A percentile compares a stretch with the other conserved stretches of the same genome.
Evolutionary conservation across 2,329 filamentous ascomycete genomes (phyloP).

Genomic region (Penicillium hordei): DNA sequence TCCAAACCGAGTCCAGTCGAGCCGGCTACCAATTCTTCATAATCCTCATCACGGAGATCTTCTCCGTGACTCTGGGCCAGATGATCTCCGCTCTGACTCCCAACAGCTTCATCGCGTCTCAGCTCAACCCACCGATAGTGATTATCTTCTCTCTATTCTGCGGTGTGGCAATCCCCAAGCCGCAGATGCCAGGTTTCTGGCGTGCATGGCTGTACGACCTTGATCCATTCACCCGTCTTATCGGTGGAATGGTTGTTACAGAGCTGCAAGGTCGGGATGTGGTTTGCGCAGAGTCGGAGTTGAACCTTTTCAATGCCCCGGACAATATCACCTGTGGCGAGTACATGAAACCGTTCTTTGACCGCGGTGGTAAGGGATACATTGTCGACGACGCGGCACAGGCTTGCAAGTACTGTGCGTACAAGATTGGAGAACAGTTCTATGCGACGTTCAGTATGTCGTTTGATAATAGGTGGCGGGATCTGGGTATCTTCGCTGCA

Average conservation of each 20-base stretch:
- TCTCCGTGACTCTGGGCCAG: conserved; percentile 78
- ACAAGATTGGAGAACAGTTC: conserved; percentile 76
- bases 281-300: conserved; percentile 59
- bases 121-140: conserved; percentile 79
- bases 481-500: conserved; percentile 73
- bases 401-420: conserved; percentile 79
- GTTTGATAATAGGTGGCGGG: conserved; percentile 73
- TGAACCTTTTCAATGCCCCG: conserved; percentile 68
- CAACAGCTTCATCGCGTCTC: conserved; percentile 72
- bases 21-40: conserved; percentile 88
- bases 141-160: conserved; percentile 85
- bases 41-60: conserved; percentile 77
- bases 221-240: conserved; percentile 78
- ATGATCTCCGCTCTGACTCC: conserved; percentile 75
- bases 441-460: conserved; percentile 66
- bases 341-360: conserved; percentile 74
- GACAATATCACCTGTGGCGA: conserved; percentile 66
- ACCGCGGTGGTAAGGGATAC: conserved; percentile 68
- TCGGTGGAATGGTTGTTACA: conserved; percentile 76
- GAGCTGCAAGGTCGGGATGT: conserved; percentile 69
- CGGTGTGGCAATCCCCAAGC: conserved; percentile 76
- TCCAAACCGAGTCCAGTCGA: conserved; percentile 61
- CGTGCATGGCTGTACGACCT: conserved; percentile 78
- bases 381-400: conserved; percentile 64
- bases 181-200: conserved; percentile 78